phyloP scores from a whole-genome alignment of 2,329 filamentous ascomycete species.

The Cryphonectria naterciae region DNA sequence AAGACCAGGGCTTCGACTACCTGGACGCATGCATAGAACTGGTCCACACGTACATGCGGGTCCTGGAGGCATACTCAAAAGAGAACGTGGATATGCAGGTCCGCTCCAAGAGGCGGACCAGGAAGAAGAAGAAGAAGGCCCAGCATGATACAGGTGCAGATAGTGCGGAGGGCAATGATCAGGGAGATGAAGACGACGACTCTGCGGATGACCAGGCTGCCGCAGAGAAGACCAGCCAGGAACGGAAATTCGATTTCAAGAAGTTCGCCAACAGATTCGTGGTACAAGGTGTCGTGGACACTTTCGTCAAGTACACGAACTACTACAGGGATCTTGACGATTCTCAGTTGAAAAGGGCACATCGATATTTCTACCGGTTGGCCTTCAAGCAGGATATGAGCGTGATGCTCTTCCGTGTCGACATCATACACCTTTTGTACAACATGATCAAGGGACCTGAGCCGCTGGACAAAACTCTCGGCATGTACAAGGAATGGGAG shows the following conservation, averaged over 20 bases:
- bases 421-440: slow-evolving; percentile 87
- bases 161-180: slow-evolving; percentile 49
- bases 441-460: slow-evolving; percentile 90
- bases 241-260: slow-evolving; percentile 93
- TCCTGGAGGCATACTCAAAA: slow-evolving; percentile 91
- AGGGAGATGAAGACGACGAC: slow-evolving; percentile 66
- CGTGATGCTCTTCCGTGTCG: slow-evolving; percentile 85
- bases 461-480: slow-evolving; percentile 67
- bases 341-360: slow-evolving; percentile 84
- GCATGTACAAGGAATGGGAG: slow-evolving; percentile 87
- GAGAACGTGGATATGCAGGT: slow-evolving; percentile 94
- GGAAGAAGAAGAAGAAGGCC: slow-evolving; percentile 72
- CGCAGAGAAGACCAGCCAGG: slow-evolving; percentile 72
- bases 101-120: slow-evolving; percentile 74
- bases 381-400: slow-evolving; percentile 94
- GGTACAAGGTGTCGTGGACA: slow-evolving; percentile 83
- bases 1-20: slow-evolving; percentile 91
- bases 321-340: slow-evolving; percentile 81
- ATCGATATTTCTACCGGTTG: slow-evolving; percentile 91
- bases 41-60: slow-evolving; percentile 86
- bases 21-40: slow-evolving; percentile 91
- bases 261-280: slow-evolving; percentile 81
- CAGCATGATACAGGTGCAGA: slow-evolving; percentile 42
- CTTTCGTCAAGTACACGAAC: slow-evolving; percentile 78
- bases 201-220: slow-evolving; percentile 72